phyloP scores from a whole-genome alignment of 2,329 filamentous ascomycete genomes.

The Diplodia mutila region DNA sequence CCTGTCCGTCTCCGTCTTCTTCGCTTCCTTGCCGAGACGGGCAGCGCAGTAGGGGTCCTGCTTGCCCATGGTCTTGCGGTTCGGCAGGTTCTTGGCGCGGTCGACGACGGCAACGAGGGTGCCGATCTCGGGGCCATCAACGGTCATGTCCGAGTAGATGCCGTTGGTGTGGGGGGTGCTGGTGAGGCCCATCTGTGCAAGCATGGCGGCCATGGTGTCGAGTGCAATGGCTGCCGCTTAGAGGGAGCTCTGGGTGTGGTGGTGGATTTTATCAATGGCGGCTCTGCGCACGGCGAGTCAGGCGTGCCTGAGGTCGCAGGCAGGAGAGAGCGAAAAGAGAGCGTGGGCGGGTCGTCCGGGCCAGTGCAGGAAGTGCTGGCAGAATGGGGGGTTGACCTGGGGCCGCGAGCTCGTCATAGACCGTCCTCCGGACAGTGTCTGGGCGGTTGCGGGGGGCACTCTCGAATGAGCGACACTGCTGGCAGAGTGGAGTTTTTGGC shows the following conservation, averaged over 20 bases:
- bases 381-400: not conserved
- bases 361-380: constrained; percentile 19
- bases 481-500: constrained; percentile 12
- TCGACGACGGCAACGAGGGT: constrained; percentile 92
- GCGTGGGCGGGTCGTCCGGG: constrained; percentile 4
- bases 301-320: not conserved
- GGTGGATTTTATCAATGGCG: constrained; percentile 7
- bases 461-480: constrained; percentile 19
- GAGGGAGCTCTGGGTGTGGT: not conserved
- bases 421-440: not conserved
- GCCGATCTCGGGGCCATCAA: constrained; percentile 90
- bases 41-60: constrained; percentile 98
- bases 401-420: constrained; percentile 18
- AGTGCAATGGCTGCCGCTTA: not conserved
- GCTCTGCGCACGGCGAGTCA: constrained; percentile 8
- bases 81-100: constrained; percentile 94
- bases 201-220: constrained; percentile 41
- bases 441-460: constrained; percentile 3
- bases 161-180: constrained; percentile 77
- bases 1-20: constrained; percentile 93
- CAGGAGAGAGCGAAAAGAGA: constrained; percentile 21
- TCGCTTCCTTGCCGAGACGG: constrained; percentile 91
- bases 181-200: constrained; percentile 45
- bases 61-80: constrained; percentile 96
- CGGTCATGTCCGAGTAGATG: constrained; percentile 90